These are phyloP conservation scores for Pachysandra terminalis DNA, from an alignment of 164 flowering plant genomes.

Conservation along the genomic window DNA sequence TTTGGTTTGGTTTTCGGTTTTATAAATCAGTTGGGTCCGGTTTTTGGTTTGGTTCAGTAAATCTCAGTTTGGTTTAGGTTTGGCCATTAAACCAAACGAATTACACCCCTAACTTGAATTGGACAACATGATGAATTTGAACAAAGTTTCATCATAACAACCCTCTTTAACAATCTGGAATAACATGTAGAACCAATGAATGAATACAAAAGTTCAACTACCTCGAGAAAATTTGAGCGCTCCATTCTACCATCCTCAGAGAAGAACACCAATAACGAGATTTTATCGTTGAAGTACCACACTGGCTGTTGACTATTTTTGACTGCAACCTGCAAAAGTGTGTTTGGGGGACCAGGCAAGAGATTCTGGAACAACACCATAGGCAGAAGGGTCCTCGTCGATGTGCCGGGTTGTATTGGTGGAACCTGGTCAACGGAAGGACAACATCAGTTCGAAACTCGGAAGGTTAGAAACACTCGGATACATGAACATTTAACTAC, in stretches of 20 bases:
- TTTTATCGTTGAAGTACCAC: conserved; percentile 90
- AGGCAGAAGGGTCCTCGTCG: conserved; percentile 75
- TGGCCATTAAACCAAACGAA: too few relatives aligned
- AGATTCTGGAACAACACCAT: conserved; percentile 84
- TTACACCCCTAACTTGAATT: too few relatives aligned
- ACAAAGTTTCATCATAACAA: not conserved
- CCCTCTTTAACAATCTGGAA: not conserved
- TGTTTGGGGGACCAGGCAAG: conserved; percentile 78
- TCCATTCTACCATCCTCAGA: conserved; percentile 97
- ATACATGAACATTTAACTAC: conserved; percentile 27
- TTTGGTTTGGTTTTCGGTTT: too few relatives aligned
- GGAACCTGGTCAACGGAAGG: conserved; percentile 54
- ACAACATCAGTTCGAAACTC: conserved; percentile 1
- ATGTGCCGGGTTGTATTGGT: conserved; percentile 79
- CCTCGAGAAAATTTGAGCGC: conserved; percentile 87
- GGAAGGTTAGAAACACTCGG: not conserved
- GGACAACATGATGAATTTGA: too few relatives aligned
- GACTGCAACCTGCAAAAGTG: conserved; percentile 91
- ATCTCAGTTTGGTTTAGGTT: too few relatives aligned
- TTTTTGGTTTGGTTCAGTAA: too few relatives aligned
- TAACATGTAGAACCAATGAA: too few relatives aligned
- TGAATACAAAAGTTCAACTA: conserved; percentile 18
- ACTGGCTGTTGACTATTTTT: conserved; percentile 98
- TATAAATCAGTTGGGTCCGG: too few relatives aligned
- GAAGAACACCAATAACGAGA: conserved; percentile 57